A percentile compares a stretch with the other conserved stretches of the same genome.
phyloP scores from a whole-genome alignment of 305 asterid species.

The Solanum chacoense region DNA sequence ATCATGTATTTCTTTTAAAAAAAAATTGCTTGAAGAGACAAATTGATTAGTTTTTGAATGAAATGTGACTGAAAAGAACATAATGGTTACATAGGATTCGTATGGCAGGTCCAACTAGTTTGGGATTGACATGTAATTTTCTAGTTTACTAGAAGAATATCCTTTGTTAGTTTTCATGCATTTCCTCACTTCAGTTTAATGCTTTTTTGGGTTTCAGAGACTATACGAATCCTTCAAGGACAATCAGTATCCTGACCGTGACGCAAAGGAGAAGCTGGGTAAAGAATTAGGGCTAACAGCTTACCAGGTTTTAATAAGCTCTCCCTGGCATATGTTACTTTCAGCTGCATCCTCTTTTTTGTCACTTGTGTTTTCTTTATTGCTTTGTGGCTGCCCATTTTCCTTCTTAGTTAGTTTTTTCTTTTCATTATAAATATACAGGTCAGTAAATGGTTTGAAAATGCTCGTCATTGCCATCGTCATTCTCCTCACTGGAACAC shows the following conservation, averaged over 20 bases:
- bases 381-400: not conserved
- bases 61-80: not conserved
- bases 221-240: conserved; percentile 56
- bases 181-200: conserved; percentile 6
- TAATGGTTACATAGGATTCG: not conserved
- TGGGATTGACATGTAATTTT: not conserved
- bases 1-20: not conserved
- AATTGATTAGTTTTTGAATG: not conserved
- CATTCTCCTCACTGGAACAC: conserved; percentile 41
- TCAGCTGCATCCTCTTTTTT: not conserved
- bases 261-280: conserved; percentile 53
- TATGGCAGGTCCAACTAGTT: not conserved
- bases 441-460: conserved; percentile 85
- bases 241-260: conserved; percentile 67
- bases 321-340: not conserved
- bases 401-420: not conserved
- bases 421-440: conserved; percentile 9
- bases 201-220: conserved; percentile 46
- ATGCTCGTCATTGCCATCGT: conserved; percentile 73
- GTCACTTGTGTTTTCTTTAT: not conserved
- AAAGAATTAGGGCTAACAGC: conserved; percentile 52
- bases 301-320: conserved; percentile 44
- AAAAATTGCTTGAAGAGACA: not conserved
- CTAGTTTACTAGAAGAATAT: not conserved
- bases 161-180: conserved; percentile 2